Evolutionary conservation across 371 early-diverging fungal genomes (phyloP).

Genomic region (Rhizopus delemar): DNA sequence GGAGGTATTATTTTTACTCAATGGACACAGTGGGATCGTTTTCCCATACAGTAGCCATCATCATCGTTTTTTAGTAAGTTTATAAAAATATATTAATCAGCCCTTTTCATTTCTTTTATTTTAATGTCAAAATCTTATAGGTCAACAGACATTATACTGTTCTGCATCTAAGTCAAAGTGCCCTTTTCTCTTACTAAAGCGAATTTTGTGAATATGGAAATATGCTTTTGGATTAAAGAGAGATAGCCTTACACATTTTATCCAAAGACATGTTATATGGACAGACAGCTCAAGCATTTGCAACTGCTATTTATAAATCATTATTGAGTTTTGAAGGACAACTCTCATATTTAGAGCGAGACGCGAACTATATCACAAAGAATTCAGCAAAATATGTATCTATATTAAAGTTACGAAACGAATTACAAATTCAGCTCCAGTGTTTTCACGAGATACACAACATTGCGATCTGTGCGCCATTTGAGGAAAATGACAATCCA

Average conservation of each 20-base stretch:
- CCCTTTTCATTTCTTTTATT: too few relatives aligned
- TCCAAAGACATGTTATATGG: conserved; percentile 22
- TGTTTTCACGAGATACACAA: conserved; percentile 19
- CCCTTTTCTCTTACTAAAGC: conserved; percentile 15
- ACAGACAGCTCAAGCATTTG: conserved; percentile 45
- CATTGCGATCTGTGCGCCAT: conserved; percentile 12
- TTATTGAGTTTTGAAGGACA: conserved; percentile 31
- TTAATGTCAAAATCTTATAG: background rate
- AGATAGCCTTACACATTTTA: conserved; percentile 9
- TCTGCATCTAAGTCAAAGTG: conserved; percentile 24
- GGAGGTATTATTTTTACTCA: conserved; percentile 37
- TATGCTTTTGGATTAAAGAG: conserved; percentile 27
- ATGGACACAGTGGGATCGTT: conserved; percentile 30
- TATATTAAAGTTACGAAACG: conserved; percentile 16
- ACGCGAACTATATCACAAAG: conserved; percentile 16
- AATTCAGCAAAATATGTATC: conserved; percentile 17
- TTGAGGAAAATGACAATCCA: conserved; percentile 8
- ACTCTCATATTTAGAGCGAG: conserved; percentile 24
- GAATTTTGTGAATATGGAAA: conserved; percentile 35
- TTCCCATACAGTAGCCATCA: conserved; percentile 18
- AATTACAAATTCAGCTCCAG: conserved; percentile 9
- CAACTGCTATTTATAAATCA: conserved; percentile 21
- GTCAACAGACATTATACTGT: conserved; percentile 15
- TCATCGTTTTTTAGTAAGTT: conserved; percentile 17
- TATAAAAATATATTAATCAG: background rate